Evolutionary conservation across 352 stramenopile genomes (phyloP).

Genomic region (Phytophthora vignae): DNA sequence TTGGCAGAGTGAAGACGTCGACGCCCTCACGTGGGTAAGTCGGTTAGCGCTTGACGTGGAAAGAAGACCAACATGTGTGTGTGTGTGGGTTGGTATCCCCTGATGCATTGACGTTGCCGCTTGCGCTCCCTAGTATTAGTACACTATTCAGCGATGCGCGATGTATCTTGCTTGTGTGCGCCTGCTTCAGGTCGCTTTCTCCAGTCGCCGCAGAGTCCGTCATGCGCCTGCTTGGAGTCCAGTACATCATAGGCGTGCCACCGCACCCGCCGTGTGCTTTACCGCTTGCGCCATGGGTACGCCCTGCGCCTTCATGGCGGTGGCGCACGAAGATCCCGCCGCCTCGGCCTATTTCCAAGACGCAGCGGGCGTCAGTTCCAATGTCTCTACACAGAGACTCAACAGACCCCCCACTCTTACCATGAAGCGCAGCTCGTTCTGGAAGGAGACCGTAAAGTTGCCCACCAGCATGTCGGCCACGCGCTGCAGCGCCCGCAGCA

Average conservation of each 20-base stretch:
- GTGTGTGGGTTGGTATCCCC: slow-evolving; percentile 12
- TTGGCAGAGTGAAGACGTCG: slow-evolving; percentile 15
- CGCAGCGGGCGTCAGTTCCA: slow-evolving; percentile 2
- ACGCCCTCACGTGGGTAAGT: slow-evolving; percentile 25
- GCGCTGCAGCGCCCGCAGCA: slow-evolving; percentile 65
- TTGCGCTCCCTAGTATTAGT: slow-evolving; percentile 21
- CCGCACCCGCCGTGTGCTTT: slow-evolving; percentile 73
- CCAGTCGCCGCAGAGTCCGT: slow-evolving; percentile 16
- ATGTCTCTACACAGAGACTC: not conserved
- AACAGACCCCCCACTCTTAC: slow-evolving; percentile 32
- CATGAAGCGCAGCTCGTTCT: slow-evolving; percentile 91
- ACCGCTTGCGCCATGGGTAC: slow-evolving; percentile 79
- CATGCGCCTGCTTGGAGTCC: not conserved
- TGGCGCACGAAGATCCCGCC: slow-evolving; percentile 63
- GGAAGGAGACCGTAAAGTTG: slow-evolving; percentile 85
- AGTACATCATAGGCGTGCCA: slow-evolving; percentile 58
- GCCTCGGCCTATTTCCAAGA: slow-evolving; percentile 61
- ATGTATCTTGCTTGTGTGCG: not conserved
- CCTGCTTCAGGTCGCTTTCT: slow-evolving; percentile 18
- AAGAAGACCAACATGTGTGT: slow-evolving; percentile 9
- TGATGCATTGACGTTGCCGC: slow-evolving; percentile 3
- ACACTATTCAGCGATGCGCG: not conserved
- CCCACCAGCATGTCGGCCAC: slow-evolving; percentile 80
- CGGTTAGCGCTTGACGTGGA: slow-evolving; percentile 6
- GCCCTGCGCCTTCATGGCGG: slow-evolving; percentile 69